A percentile compares a stretch with the other conserved stretches of the same genome.
These are phyloP conservation scores for Calonectria pseudoreteaudii DNA, from an alignment of 2,329 filamentous ascomycete genomes.

Conservation along the genomic window DNA sequence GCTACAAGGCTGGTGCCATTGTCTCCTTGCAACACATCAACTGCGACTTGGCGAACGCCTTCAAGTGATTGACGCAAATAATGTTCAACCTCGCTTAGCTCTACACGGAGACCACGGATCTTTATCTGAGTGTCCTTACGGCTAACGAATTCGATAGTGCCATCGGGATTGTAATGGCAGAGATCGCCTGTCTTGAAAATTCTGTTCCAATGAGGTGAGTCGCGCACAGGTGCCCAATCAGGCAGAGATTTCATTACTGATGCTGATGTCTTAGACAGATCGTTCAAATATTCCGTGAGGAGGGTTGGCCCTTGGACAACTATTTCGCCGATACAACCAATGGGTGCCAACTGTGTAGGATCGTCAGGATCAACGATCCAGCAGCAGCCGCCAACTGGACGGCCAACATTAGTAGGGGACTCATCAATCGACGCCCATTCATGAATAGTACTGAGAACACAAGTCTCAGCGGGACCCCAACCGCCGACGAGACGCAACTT, in stretches of 20 bases:
- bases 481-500: conserved; percentile 36
- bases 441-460: conserved; percentile 30
- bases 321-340: conserved; percentile 33
- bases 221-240: conserved; percentile 31
- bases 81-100: conserved; percentile 31
- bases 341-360: conserved; percentile 28
- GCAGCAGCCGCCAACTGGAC: conserved; percentile 8
- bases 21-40: not conserved
- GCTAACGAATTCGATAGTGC: conserved; percentile 55
- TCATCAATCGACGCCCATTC: not conserved
- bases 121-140: conserved; percentile 68
- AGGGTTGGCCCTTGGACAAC: conserved; percentile 39
- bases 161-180: conserved; percentile 47
- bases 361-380: conserved; percentile 37
- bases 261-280: conserved; percentile 34
- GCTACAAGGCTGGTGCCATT: not conserved
- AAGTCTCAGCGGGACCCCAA: conserved; percentile 39
- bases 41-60: not conserved
- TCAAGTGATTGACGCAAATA: conserved; percentile 9
- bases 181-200: conserved; percentile 41
- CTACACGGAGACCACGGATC: conserved; percentile 61
- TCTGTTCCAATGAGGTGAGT: conserved; percentile 16
- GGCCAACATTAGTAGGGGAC: conserved; percentile 27
- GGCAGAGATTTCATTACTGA: conserved; percentile 46
- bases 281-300: conserved; percentile 36